Evolutionary conservation across 139 green algal genomes (phyloP), one percentile per base, ranked within the genome.

Genomic region (Chlamydomonas eustigma): DNA sequence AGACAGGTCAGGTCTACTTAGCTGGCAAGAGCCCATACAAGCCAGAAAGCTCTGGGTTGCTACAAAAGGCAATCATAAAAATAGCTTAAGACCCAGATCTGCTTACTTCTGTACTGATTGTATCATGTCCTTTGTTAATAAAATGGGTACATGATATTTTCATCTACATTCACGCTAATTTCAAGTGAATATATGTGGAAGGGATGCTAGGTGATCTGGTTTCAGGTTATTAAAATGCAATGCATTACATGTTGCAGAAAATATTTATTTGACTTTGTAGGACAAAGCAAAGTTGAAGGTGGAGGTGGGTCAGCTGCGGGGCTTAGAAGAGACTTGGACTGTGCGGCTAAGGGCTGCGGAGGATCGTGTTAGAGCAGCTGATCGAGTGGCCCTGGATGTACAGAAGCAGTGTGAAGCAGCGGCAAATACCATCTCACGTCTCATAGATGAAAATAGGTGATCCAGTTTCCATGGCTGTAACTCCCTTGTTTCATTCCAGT

Each of bases 401-500:
- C 64, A 64, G 72, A 35, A 37, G 18, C 72, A 79, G 78, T 83
- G 78, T 31, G 78, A 83, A 6, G 69, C 69, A 58, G 77, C 77
- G 24, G 77, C 63, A 1, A 8, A 34, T 18, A 82, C 77, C 24
- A 75, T 82, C 2, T 50, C 39, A 5, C 77, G 77, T 2, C 71
- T 82, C 5, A 82, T 82, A 12, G 77, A 78, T 25, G 77, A 78
- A 28, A 82, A 82, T 64, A 70, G 58, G 58, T 32, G 58, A 5
- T 32, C 5, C 25, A 6, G 58, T 18, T 63, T 18, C 50, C 50
- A 63, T 63, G 50, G 50, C 18, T 18, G 50, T 18, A 24, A 24
- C 22, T 18, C 50, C 50, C 24, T 18, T 18, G 22, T 24, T 24
- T 30, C 18, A 18, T 30, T 18, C 50, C 50, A 63, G 22, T 24